Percentiles rank a stretch among this genome's conserved stretches.
Evolutionary conservation across 2,329 filamentous ascomycete species (phyloP).

Genomic region (Neonectria punicea): DNA sequence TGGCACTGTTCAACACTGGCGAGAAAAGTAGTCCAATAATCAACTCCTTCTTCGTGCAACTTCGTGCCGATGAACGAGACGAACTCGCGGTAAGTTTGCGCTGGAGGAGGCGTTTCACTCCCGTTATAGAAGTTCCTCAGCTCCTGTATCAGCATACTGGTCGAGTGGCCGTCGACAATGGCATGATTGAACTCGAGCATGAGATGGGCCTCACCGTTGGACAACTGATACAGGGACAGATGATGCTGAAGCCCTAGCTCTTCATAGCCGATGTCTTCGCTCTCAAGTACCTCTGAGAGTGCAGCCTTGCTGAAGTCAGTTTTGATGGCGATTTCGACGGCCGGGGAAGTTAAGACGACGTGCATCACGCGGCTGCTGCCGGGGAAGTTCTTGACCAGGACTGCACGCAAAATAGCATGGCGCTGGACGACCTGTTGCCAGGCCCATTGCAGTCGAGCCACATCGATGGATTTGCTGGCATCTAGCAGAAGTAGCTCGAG

Average conservation of each 20-base stretch:
- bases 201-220: slow-evolving; percentile 22
- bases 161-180: slow-evolving; percentile 45
- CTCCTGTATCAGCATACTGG: slow-evolving; percentile 44
- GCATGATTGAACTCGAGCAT: slow-evolving; percentile 48
- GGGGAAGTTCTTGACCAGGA: slow-evolving; percentile 18
- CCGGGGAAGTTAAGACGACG: slow-evolving; percentile 12
- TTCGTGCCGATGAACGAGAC: slow-evolving; percentile 11
- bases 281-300: not conserved
- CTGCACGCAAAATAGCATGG: slow-evolving; percentile 26
- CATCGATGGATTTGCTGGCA: slow-evolving; percentile 16
- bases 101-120: no score
- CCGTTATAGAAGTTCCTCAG: slow-evolving; percentile 41
- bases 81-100: slow-evolving; percentile 4
- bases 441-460: slow-evolving; percentile 12
- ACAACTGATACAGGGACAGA: slow-evolving; percentile 25
- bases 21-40: slow-evolving; percentile 6
- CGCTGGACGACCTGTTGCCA: slow-evolving; percentile 25
- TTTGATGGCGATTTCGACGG: no score
- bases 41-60: not conserved
- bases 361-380: slow-evolving; percentile 10
- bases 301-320: not conserved
- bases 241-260: slow-evolving; percentile 18
- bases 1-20: slow-evolving; percentile 21
- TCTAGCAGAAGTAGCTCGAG: not conserved
- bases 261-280: no score